Percentiles rank a stretch among this genome's conserved stretches.
These are phyloP conservation scores for Fusarium sp. DNA, from an alignment of 2,329 filamentous ascomycete species.

Conservation along the genomic window DNA sequence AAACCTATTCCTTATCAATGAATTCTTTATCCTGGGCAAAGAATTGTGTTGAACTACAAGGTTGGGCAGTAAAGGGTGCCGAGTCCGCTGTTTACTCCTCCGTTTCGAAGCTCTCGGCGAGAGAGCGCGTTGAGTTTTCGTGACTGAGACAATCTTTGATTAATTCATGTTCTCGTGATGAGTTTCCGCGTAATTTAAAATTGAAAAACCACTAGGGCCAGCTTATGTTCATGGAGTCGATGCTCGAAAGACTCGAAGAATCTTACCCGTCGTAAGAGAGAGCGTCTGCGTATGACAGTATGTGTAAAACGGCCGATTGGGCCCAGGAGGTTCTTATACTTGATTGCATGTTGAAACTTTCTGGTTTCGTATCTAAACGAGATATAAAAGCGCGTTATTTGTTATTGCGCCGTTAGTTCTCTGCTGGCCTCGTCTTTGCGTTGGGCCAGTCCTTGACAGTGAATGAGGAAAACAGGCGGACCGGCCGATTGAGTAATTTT, in stretches of 20 bases:
- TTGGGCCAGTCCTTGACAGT: background rate
- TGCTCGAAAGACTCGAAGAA: background rate
- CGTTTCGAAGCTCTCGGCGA: background rate
- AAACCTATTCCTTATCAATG: background rate
- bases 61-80: background rate
- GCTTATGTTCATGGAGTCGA: background rate
- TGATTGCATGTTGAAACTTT: no score
- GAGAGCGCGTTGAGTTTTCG: background rate
- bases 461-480: background rate
- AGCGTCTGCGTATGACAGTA: background rate
- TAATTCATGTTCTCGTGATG: background rate
- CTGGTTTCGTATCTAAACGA: background rate
- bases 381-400: background rate
- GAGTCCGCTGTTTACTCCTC: background rate
- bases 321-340: background rate
- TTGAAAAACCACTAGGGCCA: background rate
- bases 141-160: background rate
- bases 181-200: background rate
- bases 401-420: background rate
- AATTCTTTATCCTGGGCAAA: background rate
- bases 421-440: background rate
- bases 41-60: background rate
- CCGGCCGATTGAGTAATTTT: background rate
- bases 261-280: background rate
- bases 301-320: background rate